Conservation (phyloP, 768 basidiomycete genomes). For the Tricholoma hemisulphureum region DNA sequence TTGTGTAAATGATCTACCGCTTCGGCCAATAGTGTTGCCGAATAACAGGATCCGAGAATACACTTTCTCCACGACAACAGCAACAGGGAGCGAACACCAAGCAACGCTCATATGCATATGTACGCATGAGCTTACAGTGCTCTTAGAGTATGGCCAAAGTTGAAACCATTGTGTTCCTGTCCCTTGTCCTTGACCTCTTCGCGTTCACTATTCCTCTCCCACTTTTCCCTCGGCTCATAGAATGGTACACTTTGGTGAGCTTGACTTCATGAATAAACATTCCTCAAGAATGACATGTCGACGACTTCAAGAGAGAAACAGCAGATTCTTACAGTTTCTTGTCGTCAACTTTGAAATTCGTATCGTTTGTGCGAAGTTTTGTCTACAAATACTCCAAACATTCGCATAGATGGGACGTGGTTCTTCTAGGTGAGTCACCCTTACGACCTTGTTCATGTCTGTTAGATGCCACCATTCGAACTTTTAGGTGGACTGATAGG, state of each 20-base stretch:
- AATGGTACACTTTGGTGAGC: conserved; percentile 80
- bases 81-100: too few relatives aligned
- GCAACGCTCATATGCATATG: too few relatives aligned
- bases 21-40: too few relatives aligned
- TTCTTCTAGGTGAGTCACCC: conserved; percentile 68
- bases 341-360: conserved; percentile 63
- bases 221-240: conserved; percentile 94
- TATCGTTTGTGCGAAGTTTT: conserved; percentile 63
- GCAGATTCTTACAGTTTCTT: conserved; percentile 71
- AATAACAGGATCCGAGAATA: too few relatives aligned
- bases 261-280: background rate
- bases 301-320: conserved; percentile 65
- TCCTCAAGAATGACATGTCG: conserved; percentile 1
- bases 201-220: conserved; percentile 96
- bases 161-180: conserved; percentile 84
- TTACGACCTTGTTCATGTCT: background rate
- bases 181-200: conserved; percentile 84
- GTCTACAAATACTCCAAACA: conserved; percentile 60
- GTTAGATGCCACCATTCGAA: background rate
- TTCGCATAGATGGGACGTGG: conserved; percentile 87
- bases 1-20: too few relatives aligned
- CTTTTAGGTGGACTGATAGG: conserved; percentile 82
- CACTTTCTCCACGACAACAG: too few relatives aligned
- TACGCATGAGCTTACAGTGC: too few relatives aligned
- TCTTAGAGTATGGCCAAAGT: conserved; percentile 72